Evolutionary conservation across 495 filamentous ascomycete species (phyloP).

Genomic region (Chlorociboria aeruginascens): DNA sequence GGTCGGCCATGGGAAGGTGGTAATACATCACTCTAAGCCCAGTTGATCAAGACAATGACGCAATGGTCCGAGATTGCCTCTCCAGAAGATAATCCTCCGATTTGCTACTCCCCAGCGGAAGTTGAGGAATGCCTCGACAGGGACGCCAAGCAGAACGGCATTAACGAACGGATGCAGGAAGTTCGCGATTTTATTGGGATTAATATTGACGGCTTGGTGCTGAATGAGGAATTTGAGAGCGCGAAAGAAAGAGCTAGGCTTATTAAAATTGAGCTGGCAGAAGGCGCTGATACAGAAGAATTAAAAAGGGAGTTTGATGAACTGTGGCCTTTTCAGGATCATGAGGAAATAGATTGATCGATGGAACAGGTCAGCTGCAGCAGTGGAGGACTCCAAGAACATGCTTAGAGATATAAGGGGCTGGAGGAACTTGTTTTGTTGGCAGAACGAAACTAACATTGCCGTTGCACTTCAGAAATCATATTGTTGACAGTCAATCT

Average conservation of each 20-base stretch:
- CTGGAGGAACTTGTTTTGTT: too few relatives aligned
- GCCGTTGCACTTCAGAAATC: too few relatives aligned
- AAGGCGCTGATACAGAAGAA: slow-evolving; percentile 3
- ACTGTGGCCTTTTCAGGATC: slow-evolving; percentile 5
- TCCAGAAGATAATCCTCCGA: neutral
- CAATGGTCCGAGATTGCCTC: neutral
- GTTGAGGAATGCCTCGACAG: neutral
- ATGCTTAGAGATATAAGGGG: too few relatives aligned
- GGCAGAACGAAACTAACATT: too few relatives aligned
- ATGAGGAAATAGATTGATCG: slow-evolving; percentile 2
- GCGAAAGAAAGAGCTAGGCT: slow-evolving; percentile 2
- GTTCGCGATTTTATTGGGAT: slow-evolving; percentile 3
- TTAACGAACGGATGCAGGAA: slow-evolving; percentile 2
- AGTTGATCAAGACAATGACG: neutral
- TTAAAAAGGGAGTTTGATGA: neutral
- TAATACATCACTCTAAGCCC: slow-evolving; percentile 2
- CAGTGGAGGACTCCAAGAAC: too few relatives aligned
- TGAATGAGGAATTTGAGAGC: slow-evolving; percentile 3
- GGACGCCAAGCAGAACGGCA: slow-evolving; percentile 1
- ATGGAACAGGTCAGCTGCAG: too few relatives aligned
- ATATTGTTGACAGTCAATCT: too few relatives aligned
- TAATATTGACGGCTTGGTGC: neutral
- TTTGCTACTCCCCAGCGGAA: slow-evolving; percentile 2
- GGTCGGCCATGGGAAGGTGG: slow-evolving; percentile 4
- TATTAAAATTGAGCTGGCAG: slow-evolving; percentile 4